Percentiles rank a stretch among this genome's conserved stretches.
Evolutionary conservation across 306 rosid species (phyloP).

Genomic region (Crotalaria pallida): DNA sequence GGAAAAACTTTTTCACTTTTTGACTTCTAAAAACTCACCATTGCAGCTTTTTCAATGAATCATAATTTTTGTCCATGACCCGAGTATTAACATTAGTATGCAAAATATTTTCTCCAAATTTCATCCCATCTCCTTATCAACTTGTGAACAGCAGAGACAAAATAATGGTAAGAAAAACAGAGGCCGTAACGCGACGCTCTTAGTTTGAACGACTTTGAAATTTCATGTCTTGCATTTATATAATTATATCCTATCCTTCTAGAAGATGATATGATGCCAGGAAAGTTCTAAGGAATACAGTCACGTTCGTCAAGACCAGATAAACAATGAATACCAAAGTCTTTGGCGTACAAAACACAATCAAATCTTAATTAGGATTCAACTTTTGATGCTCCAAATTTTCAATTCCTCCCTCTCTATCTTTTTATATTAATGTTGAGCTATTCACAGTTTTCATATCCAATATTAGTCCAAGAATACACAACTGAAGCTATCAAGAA

Average conservation of each 20-base stretch:
- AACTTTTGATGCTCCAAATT: constrained; percentile 9
- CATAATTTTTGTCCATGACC: no score
- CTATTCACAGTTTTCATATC: neutral
- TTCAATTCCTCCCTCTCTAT: neutral
- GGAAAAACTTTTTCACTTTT: no score
- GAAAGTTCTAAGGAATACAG: neutral
- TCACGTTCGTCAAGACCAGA: neutral
- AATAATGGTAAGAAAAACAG: neutral
- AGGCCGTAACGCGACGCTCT: neutral
- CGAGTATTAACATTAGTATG: no score
- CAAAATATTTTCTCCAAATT: no score
- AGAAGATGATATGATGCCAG: constrained; percentile 3
- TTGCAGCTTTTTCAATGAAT: no score
- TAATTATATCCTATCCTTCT: constrained; percentile 10
- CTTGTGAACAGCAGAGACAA: constrained; percentile 11
- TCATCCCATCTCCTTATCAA: neutral
- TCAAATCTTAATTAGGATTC: neutral
- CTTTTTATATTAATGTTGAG: neutral
- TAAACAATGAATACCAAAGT: neutral
- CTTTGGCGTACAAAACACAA: neutral
- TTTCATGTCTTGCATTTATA: neutral
- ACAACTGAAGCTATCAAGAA: constrained; percentile 8
- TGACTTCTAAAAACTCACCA: no score
- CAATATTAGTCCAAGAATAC: neutral
- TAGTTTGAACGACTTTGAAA: neutral